These are phyloP conservation scores for Amanita subjunquillea DNA, from an alignment of 768 basidiomycete species.

Conservation along the genomic window DNA sequence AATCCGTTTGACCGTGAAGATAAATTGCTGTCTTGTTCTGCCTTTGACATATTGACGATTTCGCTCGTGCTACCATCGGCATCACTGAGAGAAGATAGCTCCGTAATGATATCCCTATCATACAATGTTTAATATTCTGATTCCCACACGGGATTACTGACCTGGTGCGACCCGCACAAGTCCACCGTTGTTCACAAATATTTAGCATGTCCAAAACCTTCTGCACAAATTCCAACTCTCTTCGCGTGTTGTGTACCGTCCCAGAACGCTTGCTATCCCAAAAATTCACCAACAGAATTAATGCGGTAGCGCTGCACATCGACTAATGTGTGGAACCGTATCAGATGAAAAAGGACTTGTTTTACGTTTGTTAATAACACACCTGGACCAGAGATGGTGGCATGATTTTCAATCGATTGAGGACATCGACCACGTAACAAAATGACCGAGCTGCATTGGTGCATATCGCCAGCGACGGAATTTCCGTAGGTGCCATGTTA, in stretches of 20 bases:
- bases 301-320: constrained; percentile 26
- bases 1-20: neutral
- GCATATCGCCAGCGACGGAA: constrained; percentile 71
- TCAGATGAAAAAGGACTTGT: neutral
- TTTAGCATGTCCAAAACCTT: constrained; percentile 48
- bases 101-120: constrained; percentile 24
- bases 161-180: constrained; percentile 29
- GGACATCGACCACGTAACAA: constrained; percentile 55
- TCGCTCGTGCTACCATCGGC: constrained; percentile 2
- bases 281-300: constrained; percentile 56
- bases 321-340: constrained; percentile 15
- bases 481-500: constrained; percentile 26
- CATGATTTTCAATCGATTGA: constrained; percentile 22
- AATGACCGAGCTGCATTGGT: constrained; percentile 77
- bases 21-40: neutral
- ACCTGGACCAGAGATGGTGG: constrained; percentile 29
- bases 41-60: neutral
- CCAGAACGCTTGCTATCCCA: constrained; percentile 50
- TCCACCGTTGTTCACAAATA: constrained; percentile 29
- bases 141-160: constrained; percentile 10
- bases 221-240: constrained; percentile 51
- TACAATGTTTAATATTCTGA: neutral
- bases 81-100: constrained; percentile 25
- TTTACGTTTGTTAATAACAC: constrained; percentile 7
- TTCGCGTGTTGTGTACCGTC: constrained; percentile 30